Evolutionary conservation across 2,329 filamentous ascomycete species (phyloP), one percentile per base, ranked within the genome.

Genomic region (Cladosporium sp.): DNA sequence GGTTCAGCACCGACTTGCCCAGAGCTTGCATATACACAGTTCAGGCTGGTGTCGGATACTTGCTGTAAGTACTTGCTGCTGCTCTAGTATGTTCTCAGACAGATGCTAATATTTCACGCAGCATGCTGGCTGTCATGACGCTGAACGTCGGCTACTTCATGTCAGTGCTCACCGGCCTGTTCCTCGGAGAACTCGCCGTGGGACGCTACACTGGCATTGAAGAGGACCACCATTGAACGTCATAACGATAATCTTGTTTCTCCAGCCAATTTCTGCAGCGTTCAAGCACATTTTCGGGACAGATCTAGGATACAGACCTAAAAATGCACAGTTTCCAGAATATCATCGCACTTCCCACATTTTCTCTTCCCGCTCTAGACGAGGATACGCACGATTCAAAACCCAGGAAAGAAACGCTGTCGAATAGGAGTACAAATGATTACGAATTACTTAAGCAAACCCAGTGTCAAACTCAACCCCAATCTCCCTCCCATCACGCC

Each of bases 71-170:
- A 29, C 20, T 22, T 18, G 9, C 54, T 22, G 24, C 47, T 36
- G n/a, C 13, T 11, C 3, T 18, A 17, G 1, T 12, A 11, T 1
- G 24, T 45, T 11, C 36, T 17, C 19, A 20, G 5, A 11, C 17
- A 20, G 20, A 27, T 34, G 43, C 57, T 64, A 41, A 61, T 65
- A 15, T 18, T 27, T n/a, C n/a, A 44, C 15, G 32, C 60, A 96
- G 90, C 53, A 96, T 96, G 90, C 73, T 96, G 71, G 88, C 87
- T 12, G 86, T 95, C 64, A 96, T 93, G 89, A 91, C 88, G 1
- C 82, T 89, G 74, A 93, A 93, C 61, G 80, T 92, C 13, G 89
- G 88, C 11, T 93, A 93, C 66, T 92, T 92, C 67, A 70, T 89
- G 49, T 90, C 87, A 0, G 79, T 91, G n/a, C 76, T 95, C 9